Evolutionary conservation across 768 basidiomycete species (phyloP).

Genomic region (Agrocybe praecox): DNA sequence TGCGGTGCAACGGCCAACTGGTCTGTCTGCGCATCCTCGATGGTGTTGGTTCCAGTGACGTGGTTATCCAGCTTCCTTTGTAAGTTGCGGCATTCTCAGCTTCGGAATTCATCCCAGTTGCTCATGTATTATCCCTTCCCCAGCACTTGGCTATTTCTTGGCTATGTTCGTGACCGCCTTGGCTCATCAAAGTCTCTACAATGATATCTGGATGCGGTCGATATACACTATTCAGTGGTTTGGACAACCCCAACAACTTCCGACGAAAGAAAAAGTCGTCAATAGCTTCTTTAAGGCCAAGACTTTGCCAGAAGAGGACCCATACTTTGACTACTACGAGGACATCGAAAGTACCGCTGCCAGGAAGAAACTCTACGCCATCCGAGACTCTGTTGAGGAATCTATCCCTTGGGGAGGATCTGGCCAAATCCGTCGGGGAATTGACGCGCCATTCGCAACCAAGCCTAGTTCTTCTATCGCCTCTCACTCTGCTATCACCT

Average conservation of each 20-base stretch:
- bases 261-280: conserved; percentile 15
- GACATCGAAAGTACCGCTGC: conserved; percentile 30
- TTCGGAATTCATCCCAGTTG: not conserved
- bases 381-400: conserved; percentile 16
- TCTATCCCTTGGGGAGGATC: conserved; percentile 50
- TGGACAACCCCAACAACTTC: conserved; percentile 12
- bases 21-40: conserved; percentile 49
- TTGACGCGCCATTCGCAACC: conserved; percentile 55
- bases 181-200: conserved; percentile 43
- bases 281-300: conserved; percentile 12
- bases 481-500: conserved; percentile 17
- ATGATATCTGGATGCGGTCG: conserved; percentile 54
- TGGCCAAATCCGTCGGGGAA: conserved; percentile 48
- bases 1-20: conserved; percentile 37
- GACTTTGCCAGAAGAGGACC: conserved; percentile 8
- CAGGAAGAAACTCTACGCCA: conserved; percentile 16
- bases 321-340: conserved; percentile 20
- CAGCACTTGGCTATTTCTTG: conserved; percentile 54
- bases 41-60: conserved; percentile 45
- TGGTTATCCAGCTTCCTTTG: conserved; percentile 52
- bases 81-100: conserved; percentile 26
- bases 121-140: not conserved
- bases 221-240: conserved; percentile 67
- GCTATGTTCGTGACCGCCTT: conserved; percentile 47
- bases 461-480: conserved; percentile 18